Percentiles rank a stretch among this genome's conserved stretches.
phyloP scores from a whole-genome alignment of 2,329 filamentous ascomycete genomes.

The Penicillium capsulatum region DNA sequence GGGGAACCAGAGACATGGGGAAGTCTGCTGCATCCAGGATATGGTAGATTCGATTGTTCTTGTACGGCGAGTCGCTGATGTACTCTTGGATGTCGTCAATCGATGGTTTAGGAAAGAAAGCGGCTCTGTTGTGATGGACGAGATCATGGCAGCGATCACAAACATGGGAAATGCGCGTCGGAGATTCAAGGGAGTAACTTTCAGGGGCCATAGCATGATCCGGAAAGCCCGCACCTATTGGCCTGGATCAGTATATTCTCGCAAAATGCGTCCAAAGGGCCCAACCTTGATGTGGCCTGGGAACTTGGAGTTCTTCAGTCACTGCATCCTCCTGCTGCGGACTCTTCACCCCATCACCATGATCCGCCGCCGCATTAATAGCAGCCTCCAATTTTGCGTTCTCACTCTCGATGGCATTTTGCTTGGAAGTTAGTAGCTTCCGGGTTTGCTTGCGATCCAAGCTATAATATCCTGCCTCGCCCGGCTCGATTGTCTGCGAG shows the following conservation, averaged over 20 bases:
- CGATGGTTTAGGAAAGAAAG: conserved; percentile 73
- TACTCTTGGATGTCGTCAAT: conserved; percentile 77
- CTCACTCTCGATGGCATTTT: conserved; percentile 10
- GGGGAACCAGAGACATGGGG: conserved; percentile 83
- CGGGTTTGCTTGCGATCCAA: conserved; percentile 47
- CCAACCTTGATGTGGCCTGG: conserved; percentile 16
- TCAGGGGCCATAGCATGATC: conserved; percentile 21
- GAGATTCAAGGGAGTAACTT: conserved; percentile 15
- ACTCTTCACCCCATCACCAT: background rate
- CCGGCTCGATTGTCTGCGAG: conserved; percentile 52
- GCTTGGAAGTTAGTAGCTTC: conserved; percentile 27
- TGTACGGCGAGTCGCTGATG: conserved; percentile 81
- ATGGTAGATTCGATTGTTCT: conserved; percentile 92
- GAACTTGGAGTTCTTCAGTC: conserved; percentile 3
- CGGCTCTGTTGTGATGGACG: conserved; percentile 67
- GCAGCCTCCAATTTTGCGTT: conserved; percentile 17
- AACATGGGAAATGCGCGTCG: conserved; percentile 37
- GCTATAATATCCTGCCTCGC: conserved; percentile 57
- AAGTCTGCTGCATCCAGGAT: conserved; percentile 94
- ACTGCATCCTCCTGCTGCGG: background rate
- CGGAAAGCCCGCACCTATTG: conserved; percentile 20
- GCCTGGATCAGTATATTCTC: conserved; percentile 4
- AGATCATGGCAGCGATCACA: conserved; percentile 87
- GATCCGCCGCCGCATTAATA: conserved; percentile 1
- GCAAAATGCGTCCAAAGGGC: background rate